Percentiles rank a stretch among this genome's conserved stretches.
phyloP scores from a whole-genome alignment of 805 yeast genomes.

The Saccharomycopsis lassenensis region DNA sequence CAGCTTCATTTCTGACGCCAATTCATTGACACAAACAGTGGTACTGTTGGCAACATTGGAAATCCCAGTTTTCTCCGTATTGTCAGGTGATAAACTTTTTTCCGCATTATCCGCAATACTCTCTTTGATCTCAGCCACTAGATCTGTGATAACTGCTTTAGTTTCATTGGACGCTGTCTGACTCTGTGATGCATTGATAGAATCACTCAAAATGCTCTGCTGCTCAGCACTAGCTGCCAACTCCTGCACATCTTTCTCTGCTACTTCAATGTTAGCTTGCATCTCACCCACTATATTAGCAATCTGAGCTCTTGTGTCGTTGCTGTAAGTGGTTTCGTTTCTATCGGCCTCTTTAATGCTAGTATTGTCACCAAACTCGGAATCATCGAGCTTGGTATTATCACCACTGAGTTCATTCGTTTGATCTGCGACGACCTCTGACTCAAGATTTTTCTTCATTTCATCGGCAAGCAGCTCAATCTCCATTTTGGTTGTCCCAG shows the following conservation, averaged over 20 bases:
- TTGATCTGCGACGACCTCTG: background rate
- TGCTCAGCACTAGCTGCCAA: too few relatives aligned
- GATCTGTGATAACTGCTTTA: too few relatives aligned
- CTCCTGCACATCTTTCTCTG: background rate
- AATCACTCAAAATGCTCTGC: too few relatives aligned
- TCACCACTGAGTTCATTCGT: background rate
- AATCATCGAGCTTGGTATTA: background rate
- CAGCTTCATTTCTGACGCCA: too few relatives aligned
- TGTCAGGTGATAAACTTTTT: background rate
- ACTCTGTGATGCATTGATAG: too few relatives aligned
- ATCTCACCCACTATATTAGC: background rate
- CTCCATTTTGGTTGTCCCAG: background rate
- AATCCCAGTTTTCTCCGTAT: too few relatives aligned
- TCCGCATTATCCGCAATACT: background rate
- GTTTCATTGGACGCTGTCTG: too few relatives aligned
- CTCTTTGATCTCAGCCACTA: too few relatives aligned
- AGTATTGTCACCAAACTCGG: background rate
- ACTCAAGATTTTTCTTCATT: background rate
- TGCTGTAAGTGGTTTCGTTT: conserved; percentile 1
- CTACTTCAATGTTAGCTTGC: background rate
- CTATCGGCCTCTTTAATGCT: background rate
- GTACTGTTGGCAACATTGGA: too few relatives aligned
- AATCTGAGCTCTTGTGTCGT: background rate
- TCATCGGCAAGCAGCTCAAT: conserved; percentile 1
- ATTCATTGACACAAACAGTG: too few relatives aligned